Conservation (phyloP, 1,284 basidiomycete species). For the Peniophora sp. region DNA sequence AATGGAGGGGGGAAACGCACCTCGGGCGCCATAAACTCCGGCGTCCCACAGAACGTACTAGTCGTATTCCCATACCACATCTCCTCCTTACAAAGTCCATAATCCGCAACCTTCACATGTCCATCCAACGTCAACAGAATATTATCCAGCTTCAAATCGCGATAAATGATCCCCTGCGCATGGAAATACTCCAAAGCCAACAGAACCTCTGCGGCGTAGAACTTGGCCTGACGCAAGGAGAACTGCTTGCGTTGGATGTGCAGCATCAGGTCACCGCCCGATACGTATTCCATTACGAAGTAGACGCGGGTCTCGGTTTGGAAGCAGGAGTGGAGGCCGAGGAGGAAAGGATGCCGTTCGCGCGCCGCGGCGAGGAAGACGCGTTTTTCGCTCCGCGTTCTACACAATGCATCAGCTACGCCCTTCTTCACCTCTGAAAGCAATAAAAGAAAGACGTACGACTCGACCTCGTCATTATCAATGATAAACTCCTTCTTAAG, state of each 20-base stretch:
- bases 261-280: conserved; percentile 75
- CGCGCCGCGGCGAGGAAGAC: conserved; percentile 95
- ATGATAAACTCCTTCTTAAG: conserved; percentile 99
- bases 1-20: conserved; percentile 41
- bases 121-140: conserved; percentile 96
- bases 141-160: conserved; percentile 97
- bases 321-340: conserved; percentile 98
- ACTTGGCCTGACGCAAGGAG: conserved; percentile 84
- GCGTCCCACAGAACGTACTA: conserved; percentile 98
- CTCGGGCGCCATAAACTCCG: conserved; percentile 99
- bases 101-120: conserved; percentile 98
- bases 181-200: conserved; percentile 98
- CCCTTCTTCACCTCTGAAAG: conserved; percentile 3
- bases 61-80: conserved; percentile 99
- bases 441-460: conserved; percentile 42
- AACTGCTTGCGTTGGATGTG: conserved; percentile 81
- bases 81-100: conserved; percentile 98
- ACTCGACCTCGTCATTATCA: conserved; percentile 99
- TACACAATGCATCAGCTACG: conserved; percentile 23
- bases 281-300: conserved; percentile 78
- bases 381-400: conserved; percentile 98
- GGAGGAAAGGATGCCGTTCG: conserved; percentile 95
- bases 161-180: conserved; percentile 90
- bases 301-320: conserved; percentile 97
- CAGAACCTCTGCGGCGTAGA: conserved; percentile 97